A percentile compares a stretch with the other conserved stretches of the same genome.
These are phyloP conservation scores for Lodderomyces beijingensis DNA, from an alignment of 1,139 yeast genomes.

Conservation along the genomic window DNA sequence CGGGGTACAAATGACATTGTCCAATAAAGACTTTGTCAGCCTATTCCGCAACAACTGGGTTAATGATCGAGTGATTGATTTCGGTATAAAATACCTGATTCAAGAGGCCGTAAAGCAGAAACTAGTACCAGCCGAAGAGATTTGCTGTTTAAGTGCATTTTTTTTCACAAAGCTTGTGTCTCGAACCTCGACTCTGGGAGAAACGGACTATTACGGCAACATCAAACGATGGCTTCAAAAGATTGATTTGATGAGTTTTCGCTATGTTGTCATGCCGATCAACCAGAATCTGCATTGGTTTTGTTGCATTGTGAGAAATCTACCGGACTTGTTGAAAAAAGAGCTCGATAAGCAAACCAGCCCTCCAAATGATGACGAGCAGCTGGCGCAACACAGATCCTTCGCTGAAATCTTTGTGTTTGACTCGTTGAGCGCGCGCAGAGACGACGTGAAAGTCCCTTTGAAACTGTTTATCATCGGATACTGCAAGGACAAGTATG, in stretches of 20 bases:
- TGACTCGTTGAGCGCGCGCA: constrained; percentile 70
- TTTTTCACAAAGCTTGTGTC: constrained; percentile 66
- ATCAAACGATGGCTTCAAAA: constrained; percentile 79
- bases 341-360: neutral
- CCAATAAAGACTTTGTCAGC: constrained; percentile 62
- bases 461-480: constrained; percentile 60
- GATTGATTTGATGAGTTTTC: constrained; percentile 57
- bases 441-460: constrained; percentile 49
- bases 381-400: constrained; percentile 3
- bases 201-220: constrained; percentile 47
- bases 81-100: constrained; percentile 56
- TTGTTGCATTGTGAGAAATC: constrained; percentile 60
- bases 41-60: constrained; percentile 71
- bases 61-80: constrained; percentile 70
- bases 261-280: constrained; percentile 73
- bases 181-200: constrained; percentile 13
- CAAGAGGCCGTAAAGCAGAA: constrained; percentile 33
- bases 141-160: constrained; percentile 76
- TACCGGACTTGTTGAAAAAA: constrained; percentile 28
- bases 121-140: constrained; percentile 22
- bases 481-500: constrained; percentile 65
- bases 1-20: constrained; percentile 45
- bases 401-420: constrained; percentile 60
- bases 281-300: constrained; percentile 88
- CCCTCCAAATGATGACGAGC: neutral